Evolutionary conservation across 768 basidiomycete genomes (phyloP), one percentile per base, ranked within the genome.

Genomic region (Russula abietina): DNA sequence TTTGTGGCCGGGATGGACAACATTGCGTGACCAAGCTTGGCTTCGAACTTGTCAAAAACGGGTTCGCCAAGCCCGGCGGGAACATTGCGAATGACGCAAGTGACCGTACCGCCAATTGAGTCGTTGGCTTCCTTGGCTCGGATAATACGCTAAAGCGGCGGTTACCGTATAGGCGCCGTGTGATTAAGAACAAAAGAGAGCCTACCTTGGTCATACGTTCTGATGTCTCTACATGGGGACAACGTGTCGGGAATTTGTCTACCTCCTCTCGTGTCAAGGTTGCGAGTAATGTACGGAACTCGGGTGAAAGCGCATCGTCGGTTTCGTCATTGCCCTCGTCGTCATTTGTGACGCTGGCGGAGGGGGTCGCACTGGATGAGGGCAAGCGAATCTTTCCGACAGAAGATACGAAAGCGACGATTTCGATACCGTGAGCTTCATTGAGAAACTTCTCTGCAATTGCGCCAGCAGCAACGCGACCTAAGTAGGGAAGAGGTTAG

Each of bases 1-100:
- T 99, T 99, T 59, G 97, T 98, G 19, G 97, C 96, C 30, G 97
- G 97, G 71, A 99, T 97, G 59, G 94, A 97, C 57, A 99, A 83
- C 96, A 99, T 98, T 9, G 97, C 97, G 72, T 98, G 97, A 14
- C 84, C 96, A 64, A 99, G 86, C 65, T 83, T 83, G 22, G 97
- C 97, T 75, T 97, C 96, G 73, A 98, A 88, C 76, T 98, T 98
- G 83, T 99, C 95, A 75, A 99, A 98, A 55, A 92, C 89, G 57
- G 97, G 97, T 74, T 98, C 97, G 55, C 97, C 97, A 32, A 98
- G 84, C 9, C 97, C 97, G 22, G 87, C 77, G 51, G 97, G 97
- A 2, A 88, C 85, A 60, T 87, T 86, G 49, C 96, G 89, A 68
- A 99, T 90, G 43, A 98, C 91, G 73, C 97, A 98, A 60, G 93